Evolutionary conservation across 805 yeast genomes (phyloP).

Genomic region (Suhomyces prunicola): DNA sequence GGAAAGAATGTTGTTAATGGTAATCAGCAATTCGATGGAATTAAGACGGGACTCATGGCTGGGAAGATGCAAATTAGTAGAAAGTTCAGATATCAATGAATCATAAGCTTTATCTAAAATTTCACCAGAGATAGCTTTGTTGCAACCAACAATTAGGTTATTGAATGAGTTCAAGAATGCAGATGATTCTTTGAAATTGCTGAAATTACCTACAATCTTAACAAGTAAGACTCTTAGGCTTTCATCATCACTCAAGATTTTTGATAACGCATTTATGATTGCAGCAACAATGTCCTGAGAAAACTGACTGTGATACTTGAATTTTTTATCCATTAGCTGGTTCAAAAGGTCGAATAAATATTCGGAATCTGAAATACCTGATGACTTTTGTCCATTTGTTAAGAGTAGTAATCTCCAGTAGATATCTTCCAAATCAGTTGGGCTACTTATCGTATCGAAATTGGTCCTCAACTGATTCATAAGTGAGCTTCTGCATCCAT

Average conservation of each 20-base stretch:
- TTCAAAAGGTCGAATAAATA: conserved; percentile 16
- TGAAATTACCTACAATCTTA: conserved; percentile 15
- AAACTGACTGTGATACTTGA: conserved; percentile 20
- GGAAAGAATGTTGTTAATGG: conserved; percentile 18
- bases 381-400: conserved; percentile 26
- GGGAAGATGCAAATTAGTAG: conserved; percentile 44
- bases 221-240: conserved; percentile 16
- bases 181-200: conserved; percentile 30
- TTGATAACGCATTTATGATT: conserved; percentile 32
- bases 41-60: conserved; percentile 48
- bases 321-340: conserved; percentile 6
- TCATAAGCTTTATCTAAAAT: conserved; percentile 7
- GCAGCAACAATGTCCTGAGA: conserved; percentile 42
- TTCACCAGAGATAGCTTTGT: not conserved
- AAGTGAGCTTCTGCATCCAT: conserved; percentile 22
- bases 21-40: conserved; percentile 48
- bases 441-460: conserved; percentile 4
- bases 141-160: conserved; percentile 16
- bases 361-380: conserved; percentile 15
- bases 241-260: conserved; percentile 16
- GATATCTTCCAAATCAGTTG: conserved; percentile 29
- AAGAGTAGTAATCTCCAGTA: conserved; percentile 53
- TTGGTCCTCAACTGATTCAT: conserved; percentile 8
- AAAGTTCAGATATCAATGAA: conserved; percentile 10
- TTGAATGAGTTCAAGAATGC: conserved; percentile 35